Base-by-base conservation (phyloP, 164 flowering plant genomes). In the Akebia trifoliata region DNA sequence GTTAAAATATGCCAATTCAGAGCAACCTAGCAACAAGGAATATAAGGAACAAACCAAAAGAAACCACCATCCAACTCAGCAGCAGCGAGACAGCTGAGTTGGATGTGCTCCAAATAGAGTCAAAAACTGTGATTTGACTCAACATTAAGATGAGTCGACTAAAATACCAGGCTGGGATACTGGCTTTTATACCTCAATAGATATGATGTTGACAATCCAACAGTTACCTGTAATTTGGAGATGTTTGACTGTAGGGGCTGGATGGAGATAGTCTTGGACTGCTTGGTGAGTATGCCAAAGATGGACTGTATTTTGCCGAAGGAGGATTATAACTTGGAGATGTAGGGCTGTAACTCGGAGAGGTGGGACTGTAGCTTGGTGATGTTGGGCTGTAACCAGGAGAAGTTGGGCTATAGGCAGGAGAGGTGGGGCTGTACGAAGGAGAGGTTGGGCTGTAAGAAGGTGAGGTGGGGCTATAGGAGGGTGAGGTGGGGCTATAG, bases 401-500 rank as follows among this genome's bases (percentile, higher is more conserved):
- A 5, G 93, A 90, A 2, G 92, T 81, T 1, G 97, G 98, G 54
- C 95, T 86, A 44, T 91, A 91, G 0, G 76, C 68, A 6, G 96
- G 98, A 2, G 98, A 88, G 0, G 96, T 89, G 0, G 96, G 95
- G 54, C 95, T 89, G 50, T 91, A 91, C 0, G 81, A 65, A 8
- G 97, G 98, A 20, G 98, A 92, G 11, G 97, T 85, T 0, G 98
- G 98, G 64, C 98, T 92, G 65, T 93, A 93, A 0, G 91, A 71
- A 0, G 97, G 98, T 0, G 98, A 92, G 0, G 98, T 87, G 0
- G 98, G 98, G 59, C 98, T 89, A 63, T 91, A 92, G 0, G 89
- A 75, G 0, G 98, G 98, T 0, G 95, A 89, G 3, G 98, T 87
- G 0, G 98, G 97, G 72, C 97, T 89, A 69, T 92, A 92, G 0